phyloP scores from a whole-genome alignment of 2,329 filamentous ascomycete genomes.

The Capronia coronata region DNA sequence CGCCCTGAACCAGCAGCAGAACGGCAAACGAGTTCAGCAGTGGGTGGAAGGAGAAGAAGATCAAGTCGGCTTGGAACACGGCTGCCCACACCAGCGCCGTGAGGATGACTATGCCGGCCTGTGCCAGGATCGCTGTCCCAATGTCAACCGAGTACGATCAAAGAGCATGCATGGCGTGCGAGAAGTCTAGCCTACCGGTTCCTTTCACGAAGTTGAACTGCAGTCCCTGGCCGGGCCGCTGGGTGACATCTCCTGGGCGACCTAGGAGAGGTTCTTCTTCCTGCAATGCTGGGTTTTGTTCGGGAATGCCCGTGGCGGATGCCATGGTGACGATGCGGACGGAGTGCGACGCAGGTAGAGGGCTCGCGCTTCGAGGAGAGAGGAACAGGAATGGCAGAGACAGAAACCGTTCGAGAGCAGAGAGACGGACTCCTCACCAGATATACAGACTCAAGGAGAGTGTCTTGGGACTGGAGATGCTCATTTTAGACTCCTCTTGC shows the following conservation, averaged over 20 bases:
- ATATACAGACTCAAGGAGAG: too few relatives aligned
- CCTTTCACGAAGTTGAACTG: conserved; percentile 68
- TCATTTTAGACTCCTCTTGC: not conserved
- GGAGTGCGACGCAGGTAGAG: too few relatives aligned
- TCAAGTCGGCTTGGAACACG: conserved; percentile 63
- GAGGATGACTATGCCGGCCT: conserved; percentile 70
- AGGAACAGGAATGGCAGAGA: too few relatives aligned
- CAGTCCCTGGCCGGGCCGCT: conserved; percentile 58
- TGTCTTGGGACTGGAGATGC: too few relatives aligned
- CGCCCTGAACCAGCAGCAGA: conserved; percentile 68
- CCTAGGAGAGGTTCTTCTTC: conserved; percentile 68
- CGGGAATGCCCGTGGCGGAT: conserved; percentile 61
- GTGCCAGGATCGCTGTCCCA: conserved; percentile 73
- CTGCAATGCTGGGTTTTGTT: conserved; percentile 41
- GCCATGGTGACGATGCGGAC: conserved; percentile 48
- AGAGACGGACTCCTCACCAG: too few relatives aligned
- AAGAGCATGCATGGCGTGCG: not conserved
- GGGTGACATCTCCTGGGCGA: conserved; percentile 64
- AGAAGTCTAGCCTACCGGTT: conserved; percentile 37
- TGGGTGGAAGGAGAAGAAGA: conserved; percentile 84
- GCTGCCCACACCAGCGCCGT: conserved; percentile 69
- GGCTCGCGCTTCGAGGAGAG: too few relatives aligned
- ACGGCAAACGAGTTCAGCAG: conserved; percentile 58
- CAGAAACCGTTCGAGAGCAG: not conserved
- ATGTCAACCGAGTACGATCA: conserved; percentile 33